Percentiles rank a stretch among this genome's conserved stretches.
Conservation (phyloP, 257 asterid genomes). For the Salvia rosmarinus region DNA sequence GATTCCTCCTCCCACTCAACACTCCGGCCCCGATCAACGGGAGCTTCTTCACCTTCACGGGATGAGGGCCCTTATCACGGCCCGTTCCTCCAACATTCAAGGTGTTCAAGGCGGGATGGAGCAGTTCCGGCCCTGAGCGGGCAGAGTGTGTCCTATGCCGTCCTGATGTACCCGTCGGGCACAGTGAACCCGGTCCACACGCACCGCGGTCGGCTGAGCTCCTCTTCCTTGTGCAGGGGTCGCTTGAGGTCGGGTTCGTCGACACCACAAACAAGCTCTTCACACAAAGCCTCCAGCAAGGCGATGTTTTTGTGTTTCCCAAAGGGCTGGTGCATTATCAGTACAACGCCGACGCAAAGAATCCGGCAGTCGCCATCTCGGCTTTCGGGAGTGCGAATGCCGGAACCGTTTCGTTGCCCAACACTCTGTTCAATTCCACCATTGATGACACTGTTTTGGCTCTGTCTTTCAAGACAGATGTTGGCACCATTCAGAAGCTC, state of each 20-base stretch:
- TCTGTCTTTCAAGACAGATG: constrained; percentile 55
- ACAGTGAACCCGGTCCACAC: constrained; percentile 63
- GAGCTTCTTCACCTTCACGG: constrained; percentile 61
- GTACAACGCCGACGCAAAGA: constrained; percentile 47
- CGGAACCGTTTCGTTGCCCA: constrained; percentile 55
- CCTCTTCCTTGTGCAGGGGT: constrained; percentile 50
- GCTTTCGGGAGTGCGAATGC: constrained; percentile 61
- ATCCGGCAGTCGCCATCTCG: constrained; percentile 51
- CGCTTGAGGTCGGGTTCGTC: constrained; percentile 57
- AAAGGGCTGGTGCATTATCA: constrained; percentile 59
- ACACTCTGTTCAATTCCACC: constrained; percentile 44
- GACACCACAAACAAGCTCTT: constrained; percentile 50
- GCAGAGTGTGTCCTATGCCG: constrained; percentile 57
- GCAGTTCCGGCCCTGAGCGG: constrained; percentile 56
- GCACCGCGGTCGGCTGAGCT: constrained; percentile 66
- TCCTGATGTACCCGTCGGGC: constrained; percentile 48
- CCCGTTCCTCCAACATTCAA: constrained; percentile 49
- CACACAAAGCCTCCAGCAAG: constrained; percentile 49
- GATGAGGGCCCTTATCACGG: constrained; percentile 38
- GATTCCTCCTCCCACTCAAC: constrained; percentile 45
- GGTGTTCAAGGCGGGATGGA: constrained; percentile 44
- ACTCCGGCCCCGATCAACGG: constrained; percentile 33
- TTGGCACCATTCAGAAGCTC: constrained; percentile 53
- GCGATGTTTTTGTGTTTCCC: constrained; percentile 53
- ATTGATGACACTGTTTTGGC: constrained; percentile 51